Evolutionary conservation across 495 filamentous ascomycete genomes (phyloP), one percentile per base, ranked within the genome.

Genomic region (Jackrogersella multiformis): DNA sequence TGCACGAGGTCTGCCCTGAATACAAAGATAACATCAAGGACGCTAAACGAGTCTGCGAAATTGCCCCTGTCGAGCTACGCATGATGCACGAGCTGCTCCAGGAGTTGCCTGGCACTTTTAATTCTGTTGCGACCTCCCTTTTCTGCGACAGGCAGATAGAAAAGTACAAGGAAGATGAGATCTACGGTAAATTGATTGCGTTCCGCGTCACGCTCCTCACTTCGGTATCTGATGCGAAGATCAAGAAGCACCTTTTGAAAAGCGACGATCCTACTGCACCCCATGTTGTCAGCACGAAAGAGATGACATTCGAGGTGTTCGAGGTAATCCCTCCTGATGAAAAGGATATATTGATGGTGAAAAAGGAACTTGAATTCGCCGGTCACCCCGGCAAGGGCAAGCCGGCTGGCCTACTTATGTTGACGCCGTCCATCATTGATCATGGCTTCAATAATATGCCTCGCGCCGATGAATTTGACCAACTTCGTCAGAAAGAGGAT

Each of bases 1-100:
- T 85, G 57, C 94, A 97, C 69, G 82, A 90, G 34, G 95, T 96
- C 12, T 96, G 92, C 65, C 90, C 90, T 2, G 95, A 99, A 67
- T 89, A 93, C 73, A 78, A 69, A 0, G 80, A 82, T 0, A 84
- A 91, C 64, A 82, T 98, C 51, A 74, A 85, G 24, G 81, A 80
- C 2, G 94, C 93, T 1, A 81, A 89, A 20, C 73, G 68, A 2
- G 73, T 93, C 38, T 97, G 93, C 69, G 84, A 90, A 23, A 68
- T 81, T 21, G 92, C 91, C 10, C 80, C 86, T 7, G 78, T 80
- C 16, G 92, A 98, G 73, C 74, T 93, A 9, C 84, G 84, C 67
- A 79, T 84, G 42, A 83, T 86, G 35, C 68, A 78, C 15, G 72
- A 85, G 10, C 72, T 88, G 15, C 74, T 80, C 1, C 46, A 60